Evolutionary conservation across 1,284 basidiomycete species (phyloP).

Genomic region (Ganoderma sinense): DNA sequence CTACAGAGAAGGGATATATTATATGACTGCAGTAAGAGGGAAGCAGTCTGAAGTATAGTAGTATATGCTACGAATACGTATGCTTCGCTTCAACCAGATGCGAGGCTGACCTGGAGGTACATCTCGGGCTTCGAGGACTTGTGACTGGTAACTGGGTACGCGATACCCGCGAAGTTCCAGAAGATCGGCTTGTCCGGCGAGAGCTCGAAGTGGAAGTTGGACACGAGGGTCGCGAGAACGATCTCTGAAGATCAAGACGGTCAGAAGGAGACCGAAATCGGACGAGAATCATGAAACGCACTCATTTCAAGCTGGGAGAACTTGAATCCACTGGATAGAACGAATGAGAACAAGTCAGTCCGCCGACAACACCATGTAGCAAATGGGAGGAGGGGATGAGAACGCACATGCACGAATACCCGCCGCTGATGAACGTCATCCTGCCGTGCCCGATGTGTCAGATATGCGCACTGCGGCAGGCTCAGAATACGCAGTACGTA

Average conservation of each 20-base stretch:
- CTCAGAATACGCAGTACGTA: conserved; percentile 14
- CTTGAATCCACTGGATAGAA: conserved; percentile 17
- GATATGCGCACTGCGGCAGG: background rate
- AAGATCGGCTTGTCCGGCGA: conserved; percentile 16
- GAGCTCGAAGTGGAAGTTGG: conserved; percentile 23
- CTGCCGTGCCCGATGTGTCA: conserved; percentile 23
- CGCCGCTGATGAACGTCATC: conserved; percentile 44
- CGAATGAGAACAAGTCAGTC: background rate
- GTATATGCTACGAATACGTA: too few relatives aligned
- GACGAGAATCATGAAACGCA: background rate
- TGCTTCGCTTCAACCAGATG: background rate
- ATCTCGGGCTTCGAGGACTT: conserved; percentile 25
- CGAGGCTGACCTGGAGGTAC: conserved; percentile 18
- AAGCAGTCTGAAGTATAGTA: too few relatives aligned
- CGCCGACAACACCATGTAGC: background rate
- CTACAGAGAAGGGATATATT: background rate
- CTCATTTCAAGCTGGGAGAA: conserved; percentile 26
- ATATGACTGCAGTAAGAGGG: too few relatives aligned
- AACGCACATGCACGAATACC: conserved; percentile 41
- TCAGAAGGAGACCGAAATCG: background rate
- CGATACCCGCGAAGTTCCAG: conserved; percentile 31
- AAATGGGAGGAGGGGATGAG: background rate
- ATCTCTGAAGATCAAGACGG: conserved; percentile 7
- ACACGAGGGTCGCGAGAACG: conserved; percentile 19
- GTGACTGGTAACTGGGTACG: conserved; percentile 28